Percentiles rank a stretch among this genome's conserved stretches.
These are phyloP conservation scores for Coemansia sp. DNA, from an alignment of 192 early-diverging fungal species.

Conservation along the genomic window DNA sequence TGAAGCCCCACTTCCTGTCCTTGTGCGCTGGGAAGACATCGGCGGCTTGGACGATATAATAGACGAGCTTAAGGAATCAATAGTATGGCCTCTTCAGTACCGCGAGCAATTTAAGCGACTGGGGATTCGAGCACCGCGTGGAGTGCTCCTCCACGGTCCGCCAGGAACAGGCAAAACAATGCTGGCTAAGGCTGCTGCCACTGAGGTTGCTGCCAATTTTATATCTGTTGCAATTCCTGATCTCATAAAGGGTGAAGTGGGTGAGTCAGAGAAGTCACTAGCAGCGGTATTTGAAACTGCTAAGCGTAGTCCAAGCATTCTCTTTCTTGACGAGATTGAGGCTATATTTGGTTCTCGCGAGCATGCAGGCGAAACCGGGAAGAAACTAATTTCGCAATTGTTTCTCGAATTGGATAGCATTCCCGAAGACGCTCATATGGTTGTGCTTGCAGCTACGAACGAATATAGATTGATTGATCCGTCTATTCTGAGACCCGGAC, in stretches of 20 bases:
- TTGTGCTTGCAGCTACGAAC: constrained; percentile 88
- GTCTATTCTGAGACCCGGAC: constrained; percentile 78
- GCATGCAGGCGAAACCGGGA: constrained; percentile 64
- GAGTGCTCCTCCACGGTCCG: constrained; percentile 80
- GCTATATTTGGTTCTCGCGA: constrained; percentile 78
- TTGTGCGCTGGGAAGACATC: constrained; percentile 74
- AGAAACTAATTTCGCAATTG: constrained; percentile 75
- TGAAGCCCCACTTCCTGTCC: neutral
- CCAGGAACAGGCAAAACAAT: constrained; percentile 95
- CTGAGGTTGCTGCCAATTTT: constrained; percentile 78
- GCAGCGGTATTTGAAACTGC: constrained; percentile 71
- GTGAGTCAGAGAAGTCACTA: constrained; percentile 93
- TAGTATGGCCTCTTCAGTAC: constrained; percentile 75
- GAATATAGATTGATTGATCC: constrained; percentile 70
- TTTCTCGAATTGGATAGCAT: constrained; percentile 77
- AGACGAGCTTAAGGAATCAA: constrained; percentile 68
- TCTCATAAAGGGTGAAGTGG: constrained; percentile 87
- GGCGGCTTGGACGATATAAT: constrained; percentile 77
- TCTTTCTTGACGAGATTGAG: constrained; percentile 96
- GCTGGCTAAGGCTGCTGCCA: constrained; percentile 80
- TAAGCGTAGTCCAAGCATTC: constrained; percentile 69
- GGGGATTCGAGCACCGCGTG: constrained; percentile 74
- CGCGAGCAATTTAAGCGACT: constrained; percentile 62
- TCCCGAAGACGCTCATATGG: constrained; percentile 55
- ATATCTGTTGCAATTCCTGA: constrained; percentile 75